A percentile compares a stretch with the other conserved stretches of the same genome.
Evolutionary conservation across 140 eudicot species (phyloP).

Genomic region (Cichorium intybus): DNA sequence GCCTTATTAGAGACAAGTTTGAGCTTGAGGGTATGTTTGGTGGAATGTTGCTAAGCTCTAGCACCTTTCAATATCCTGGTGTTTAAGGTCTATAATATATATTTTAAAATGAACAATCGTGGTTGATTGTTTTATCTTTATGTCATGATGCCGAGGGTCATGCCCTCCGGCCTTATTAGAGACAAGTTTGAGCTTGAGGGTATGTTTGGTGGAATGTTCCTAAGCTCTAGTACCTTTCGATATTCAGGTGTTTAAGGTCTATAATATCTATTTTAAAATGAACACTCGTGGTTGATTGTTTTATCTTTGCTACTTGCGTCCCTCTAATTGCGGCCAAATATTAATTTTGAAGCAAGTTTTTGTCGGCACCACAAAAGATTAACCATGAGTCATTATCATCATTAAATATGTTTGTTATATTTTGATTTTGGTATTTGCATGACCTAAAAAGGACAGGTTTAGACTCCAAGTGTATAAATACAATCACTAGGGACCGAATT

Average conservation of each 20-base stretch:
- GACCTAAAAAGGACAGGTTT: background rate
- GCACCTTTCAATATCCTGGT: background rate
- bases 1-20: no score
- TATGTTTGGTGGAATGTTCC: background rate
- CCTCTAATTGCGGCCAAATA: background rate
- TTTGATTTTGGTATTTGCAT: background rate
- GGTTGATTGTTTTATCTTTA: background rate
- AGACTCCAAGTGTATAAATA: background rate
- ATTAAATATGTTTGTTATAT: background rate
- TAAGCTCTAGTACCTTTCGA: background rate
- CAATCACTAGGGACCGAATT: background rate
- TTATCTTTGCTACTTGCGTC: background rate
- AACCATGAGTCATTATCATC: constrained; percentile 1
- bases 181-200: no score
- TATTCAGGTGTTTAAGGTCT: no score
- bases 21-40: background rate
- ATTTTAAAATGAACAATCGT: no score
- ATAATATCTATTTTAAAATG: no score
- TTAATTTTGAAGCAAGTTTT: background rate
- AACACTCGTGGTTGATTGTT: background rate
- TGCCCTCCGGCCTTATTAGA: no score
- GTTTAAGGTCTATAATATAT: no score
- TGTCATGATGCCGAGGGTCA: no score
- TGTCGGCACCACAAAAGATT: background rate
- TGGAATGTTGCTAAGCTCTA: background rate